Percentiles rank a stretch among this genome's conserved stretches.
phyloP scores from a whole-genome alignment of 176 grass and related monocot genomes.

The Zizania latifolia region DNA sequence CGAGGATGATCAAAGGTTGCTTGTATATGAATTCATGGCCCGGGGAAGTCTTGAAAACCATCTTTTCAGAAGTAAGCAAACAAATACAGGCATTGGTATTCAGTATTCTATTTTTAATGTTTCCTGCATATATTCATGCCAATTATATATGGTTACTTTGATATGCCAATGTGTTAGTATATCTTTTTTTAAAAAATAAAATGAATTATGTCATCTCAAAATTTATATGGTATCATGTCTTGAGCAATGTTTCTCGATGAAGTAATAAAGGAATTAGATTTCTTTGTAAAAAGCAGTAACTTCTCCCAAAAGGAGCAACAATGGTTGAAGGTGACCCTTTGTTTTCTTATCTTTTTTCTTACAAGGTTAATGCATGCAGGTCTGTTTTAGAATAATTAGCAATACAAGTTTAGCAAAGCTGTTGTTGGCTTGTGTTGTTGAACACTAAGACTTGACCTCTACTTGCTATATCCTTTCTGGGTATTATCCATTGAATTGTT shows the following conservation, averaged over 20 bases:
- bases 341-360: background rate
- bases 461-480: background rate
- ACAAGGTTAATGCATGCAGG: background rate
- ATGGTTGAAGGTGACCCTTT: background rate
- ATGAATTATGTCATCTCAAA: background rate
- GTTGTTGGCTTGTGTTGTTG: background rate
- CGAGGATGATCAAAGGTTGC: constrained; percentile 90
- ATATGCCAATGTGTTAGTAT: background rate
- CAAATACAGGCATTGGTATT: background rate
- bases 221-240: background rate
- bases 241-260: background rate
- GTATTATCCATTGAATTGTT: background rate
- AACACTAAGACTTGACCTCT: background rate
- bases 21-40: constrained; percentile 99
- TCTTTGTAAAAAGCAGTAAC: background rate
- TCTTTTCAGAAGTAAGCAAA: constrained; percentile 91
- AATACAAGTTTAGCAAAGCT: background rate
- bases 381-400: background rate
- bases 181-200: background rate
- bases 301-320: background rate
- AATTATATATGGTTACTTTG: background rate
- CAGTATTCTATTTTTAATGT: too few species aligned
- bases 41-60: constrained; percentile 99
- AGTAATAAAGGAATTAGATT: background rate
- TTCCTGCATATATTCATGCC: too few species aligned